These are phyloP conservation scores for Bromus sterilis DNA, from an alignment of 176 grass and related monocot genomes.

Conservation along the genomic window DNA sequence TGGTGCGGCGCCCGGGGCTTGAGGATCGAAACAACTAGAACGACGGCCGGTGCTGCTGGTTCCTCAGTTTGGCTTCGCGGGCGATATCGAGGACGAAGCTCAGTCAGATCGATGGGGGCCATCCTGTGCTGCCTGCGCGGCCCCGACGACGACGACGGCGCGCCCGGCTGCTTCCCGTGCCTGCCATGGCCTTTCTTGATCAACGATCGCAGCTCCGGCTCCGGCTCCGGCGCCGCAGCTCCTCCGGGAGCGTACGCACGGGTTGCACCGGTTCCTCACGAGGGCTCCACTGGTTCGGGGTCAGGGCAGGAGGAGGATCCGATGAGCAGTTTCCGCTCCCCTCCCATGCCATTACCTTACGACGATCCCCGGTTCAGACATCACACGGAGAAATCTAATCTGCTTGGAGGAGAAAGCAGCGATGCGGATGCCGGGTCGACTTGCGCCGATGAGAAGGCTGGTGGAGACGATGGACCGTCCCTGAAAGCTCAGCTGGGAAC, in stretches of 20 bases:
- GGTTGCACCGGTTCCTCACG: background rate
- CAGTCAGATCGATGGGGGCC: background rate
- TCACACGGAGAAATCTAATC: background rate
- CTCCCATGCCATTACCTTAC: background rate
- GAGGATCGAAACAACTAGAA: background rate
- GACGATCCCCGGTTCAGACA: background rate
- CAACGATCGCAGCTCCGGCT: too few species aligned
- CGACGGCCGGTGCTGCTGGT: background rate
- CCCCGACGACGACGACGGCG: background rate
- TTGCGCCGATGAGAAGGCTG: background rate
- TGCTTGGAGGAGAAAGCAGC: background rate
- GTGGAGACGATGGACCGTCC: conserved; percentile 21
- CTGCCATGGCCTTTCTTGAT: background rate
- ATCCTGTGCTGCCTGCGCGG: background rate
- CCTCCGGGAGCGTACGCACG: background rate
- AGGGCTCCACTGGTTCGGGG: background rate
- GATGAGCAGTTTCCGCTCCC: background rate
- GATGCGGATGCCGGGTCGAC: background rate
- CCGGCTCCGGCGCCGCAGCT: too few species aligned
- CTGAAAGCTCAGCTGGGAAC: conserved; percentile 13
- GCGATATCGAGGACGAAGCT: background rate
- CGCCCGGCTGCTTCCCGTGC: background rate
- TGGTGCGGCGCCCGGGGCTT: background rate
- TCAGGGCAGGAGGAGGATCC: background rate
- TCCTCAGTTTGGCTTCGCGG: background rate